Evolutionary conservation across 305 asterid genomes (phyloP).

Genomic region (Solanum hybrid): DNA sequence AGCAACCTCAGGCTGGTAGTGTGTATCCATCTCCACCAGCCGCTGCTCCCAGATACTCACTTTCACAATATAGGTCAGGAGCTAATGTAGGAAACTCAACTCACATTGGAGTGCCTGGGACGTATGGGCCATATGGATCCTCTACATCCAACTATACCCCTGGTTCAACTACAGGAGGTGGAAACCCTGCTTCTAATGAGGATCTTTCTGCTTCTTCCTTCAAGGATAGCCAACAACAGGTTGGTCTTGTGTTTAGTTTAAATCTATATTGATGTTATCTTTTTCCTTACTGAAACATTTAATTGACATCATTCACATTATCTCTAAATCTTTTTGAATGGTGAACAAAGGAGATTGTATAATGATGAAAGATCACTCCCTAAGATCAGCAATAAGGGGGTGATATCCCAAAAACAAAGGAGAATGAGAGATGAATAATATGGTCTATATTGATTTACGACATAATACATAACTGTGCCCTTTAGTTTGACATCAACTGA

Average conservation of each 20-base stretch:
- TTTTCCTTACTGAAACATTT: background rate
- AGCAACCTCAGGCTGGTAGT: constrained; percentile 72
- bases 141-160: constrained; percentile 52
- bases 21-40: constrained; percentile 45
- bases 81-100: constrained; percentile 53
- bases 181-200: constrained; percentile 60
- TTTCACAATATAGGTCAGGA: constrained; percentile 76
- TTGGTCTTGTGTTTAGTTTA: constrained; percentile 20
- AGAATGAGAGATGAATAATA: background rate
- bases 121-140: constrained; percentile 65
- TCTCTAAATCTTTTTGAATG: background rate
- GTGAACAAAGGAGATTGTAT: background rate
- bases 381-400: background rate
- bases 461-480: background rate
- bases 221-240: constrained; percentile 80
- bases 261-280: background rate
- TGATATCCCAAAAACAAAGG: background rate
- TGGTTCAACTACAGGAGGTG: constrained; percentile 49
- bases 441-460: background rate
- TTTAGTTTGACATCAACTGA: background rate
- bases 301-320: background rate
- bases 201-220: constrained; percentile 52
- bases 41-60: constrained; percentile 69
- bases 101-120: constrained; percentile 61
- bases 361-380: background rate